Evolutionary conservation across 805 yeast species (phyloP).

Genomic region (Candida berthetii): DNA sequence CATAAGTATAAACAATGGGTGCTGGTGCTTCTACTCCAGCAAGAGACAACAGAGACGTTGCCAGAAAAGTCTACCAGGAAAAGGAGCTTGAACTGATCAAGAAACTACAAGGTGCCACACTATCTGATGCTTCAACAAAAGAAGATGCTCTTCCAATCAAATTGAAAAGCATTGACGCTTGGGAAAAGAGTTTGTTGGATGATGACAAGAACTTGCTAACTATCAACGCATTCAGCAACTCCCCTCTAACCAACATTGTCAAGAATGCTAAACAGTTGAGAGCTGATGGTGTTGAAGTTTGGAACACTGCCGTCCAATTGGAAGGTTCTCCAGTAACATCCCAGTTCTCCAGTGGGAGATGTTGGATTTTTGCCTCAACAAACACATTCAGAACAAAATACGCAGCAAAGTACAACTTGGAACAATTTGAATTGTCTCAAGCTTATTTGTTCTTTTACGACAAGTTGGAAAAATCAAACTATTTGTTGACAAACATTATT

Average conservation of each 20-base stretch:
- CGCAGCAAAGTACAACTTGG: constrained; percentile 54
- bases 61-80: constrained; percentile 5
- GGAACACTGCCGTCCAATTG: constrained; percentile 19
- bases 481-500: constrained; percentile 64
- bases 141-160: constrained; percentile 22
- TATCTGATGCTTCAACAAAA: neutral
- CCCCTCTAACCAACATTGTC: constrained; percentile 14
- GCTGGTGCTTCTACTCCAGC: constrained; percentile 2
- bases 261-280: constrained; percentile 6
- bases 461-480: constrained; percentile 77
- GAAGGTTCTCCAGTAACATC: constrained; percentile 62
- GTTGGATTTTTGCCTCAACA: constrained; percentile 84
- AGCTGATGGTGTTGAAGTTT: constrained; percentile 14
- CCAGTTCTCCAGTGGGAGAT: constrained; percentile 70
- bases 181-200: constrained; percentile 39
- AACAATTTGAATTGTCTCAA: constrained; percentile 67
- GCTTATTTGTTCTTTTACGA: constrained; percentile 76
- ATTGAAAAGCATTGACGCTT: constrained; percentile 25
- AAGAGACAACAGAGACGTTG: constrained; percentile 8
- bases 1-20: constrained; percentile 4
- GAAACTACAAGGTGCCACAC: neutral
- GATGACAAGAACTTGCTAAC: constrained; percentile 47
- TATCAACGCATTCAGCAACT: constrained; percentile 46
- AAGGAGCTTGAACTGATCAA: constrained; percentile 1
- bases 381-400: constrained; percentile 62